Evolutionary conservation across 495 filamentous ascomycete species (phyloP).

Genomic region (Hypoxylon intermedium): DNA sequence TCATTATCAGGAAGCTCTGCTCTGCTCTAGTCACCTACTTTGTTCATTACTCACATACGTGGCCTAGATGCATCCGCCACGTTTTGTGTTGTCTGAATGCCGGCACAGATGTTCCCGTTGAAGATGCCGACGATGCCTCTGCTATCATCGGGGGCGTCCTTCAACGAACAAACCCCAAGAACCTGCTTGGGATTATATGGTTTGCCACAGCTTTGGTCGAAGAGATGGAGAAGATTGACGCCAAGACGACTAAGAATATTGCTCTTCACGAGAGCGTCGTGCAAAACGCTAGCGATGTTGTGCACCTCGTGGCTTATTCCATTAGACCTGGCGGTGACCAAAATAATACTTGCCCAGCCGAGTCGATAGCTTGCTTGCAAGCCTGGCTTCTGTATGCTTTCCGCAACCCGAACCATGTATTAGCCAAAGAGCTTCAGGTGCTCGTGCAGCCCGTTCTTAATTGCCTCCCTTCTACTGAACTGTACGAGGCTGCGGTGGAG

Average conservation of each 20-base stretch:
- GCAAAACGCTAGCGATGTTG: constrained; percentile 59
- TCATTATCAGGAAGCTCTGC: constrained; percentile 84
- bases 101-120: constrained; percentile 55
- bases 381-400: constrained; percentile 76
- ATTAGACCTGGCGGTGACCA: constrained; percentile 44
- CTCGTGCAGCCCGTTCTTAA: constrained; percentile 63
- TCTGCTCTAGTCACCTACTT: constrained; percentile 82
- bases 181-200: constrained; percentile 69
- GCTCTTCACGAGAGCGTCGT: constrained; percentile 57
- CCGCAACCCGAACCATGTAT: constrained; percentile 58
- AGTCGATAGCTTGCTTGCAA: constrained; percentile 68
- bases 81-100: constrained; percentile 67
- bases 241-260: constrained; percentile 61
- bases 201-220: constrained; percentile 77
- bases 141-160: constrained; percentile 61
- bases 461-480: constrained; percentile 60
- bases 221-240: constrained; percentile 73
- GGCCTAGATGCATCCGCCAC: constrained; percentile 73
- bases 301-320: constrained; percentile 54
- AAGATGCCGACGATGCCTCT: constrained; percentile 58
- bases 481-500: constrained; percentile 67
- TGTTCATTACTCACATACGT: constrained; percentile 70
- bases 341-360: constrained; percentile 45
- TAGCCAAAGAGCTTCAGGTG: constrained; percentile 62
- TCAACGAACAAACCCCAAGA: constrained; percentile 60